phyloP scores from a whole-genome alignment of 129 eudicot species.

The Pulicaria dysenterica region DNA sequence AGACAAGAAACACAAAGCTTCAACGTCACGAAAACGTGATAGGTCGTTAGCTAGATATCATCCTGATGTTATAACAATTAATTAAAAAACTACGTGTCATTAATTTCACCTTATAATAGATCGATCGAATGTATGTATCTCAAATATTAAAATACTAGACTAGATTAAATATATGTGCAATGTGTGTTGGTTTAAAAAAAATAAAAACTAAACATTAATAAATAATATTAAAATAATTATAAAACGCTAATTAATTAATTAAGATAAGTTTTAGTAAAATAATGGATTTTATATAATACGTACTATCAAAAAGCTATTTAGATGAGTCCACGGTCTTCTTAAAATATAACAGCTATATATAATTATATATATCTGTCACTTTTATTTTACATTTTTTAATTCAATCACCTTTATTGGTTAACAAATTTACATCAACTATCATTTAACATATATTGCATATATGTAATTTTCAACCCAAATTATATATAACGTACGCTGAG shows the following conservation, averaged over 20 bases:
- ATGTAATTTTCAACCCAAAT: background rate
- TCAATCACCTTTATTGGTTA: background rate
- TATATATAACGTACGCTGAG: too few species aligned
- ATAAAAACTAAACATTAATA: too few species aligned
- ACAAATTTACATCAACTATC: background rate
- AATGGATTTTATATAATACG: too few species aligned
- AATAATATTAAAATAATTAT: too few species aligned
- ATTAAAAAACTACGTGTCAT: background rate
- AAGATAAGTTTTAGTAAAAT: too few species aligned
- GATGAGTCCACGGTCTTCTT: too few species aligned
- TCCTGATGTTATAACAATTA: background rate
- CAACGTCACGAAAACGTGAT: constrained; percentile 19
- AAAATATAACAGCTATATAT: background rate
- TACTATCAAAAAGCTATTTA: too few species aligned
- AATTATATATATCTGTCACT: background rate
- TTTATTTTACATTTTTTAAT: background rate
- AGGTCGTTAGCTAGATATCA: too few species aligned
- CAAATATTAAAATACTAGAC: too few species aligned
- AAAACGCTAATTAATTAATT: too few species aligned
- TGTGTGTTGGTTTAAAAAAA: too few species aligned
- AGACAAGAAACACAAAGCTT: constrained; percentile 14
- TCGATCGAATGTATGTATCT: background rate
- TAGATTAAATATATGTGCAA: too few species aligned
- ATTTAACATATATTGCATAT: background rate
- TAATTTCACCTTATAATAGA: background rate